A percentile compares a stretch with the other conserved stretches of the same genome.
phyloP scores from a whole-genome alignment of 2,329 filamentous ascomycete species.

The Botrytis aclada region DNA sequence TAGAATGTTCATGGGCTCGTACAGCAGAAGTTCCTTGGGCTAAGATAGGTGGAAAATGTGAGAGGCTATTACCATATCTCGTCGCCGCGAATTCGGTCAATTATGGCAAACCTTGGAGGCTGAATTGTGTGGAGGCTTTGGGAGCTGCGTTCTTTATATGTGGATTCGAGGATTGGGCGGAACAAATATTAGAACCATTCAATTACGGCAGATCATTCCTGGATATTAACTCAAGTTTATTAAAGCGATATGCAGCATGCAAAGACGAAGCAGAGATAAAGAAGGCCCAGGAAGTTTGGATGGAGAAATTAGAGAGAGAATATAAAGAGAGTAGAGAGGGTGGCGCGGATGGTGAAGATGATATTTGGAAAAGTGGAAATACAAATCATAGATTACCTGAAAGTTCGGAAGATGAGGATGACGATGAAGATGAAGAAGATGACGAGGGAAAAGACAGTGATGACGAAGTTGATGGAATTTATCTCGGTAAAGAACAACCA shows the following conservation, averaged over 20 bases:
- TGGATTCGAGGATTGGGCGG: slow-evolving; percentile 86
- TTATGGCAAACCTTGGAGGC: slow-evolving; percentile 89
- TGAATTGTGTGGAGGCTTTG: slow-evolving; percentile 95
- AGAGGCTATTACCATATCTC: slow-evolving; percentile 86
- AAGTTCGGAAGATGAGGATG: slow-evolving; percentile 52
- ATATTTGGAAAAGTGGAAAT: slow-evolving; percentile 90
- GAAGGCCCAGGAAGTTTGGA: slow-evolving; percentile 80
- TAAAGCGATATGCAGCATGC: slow-evolving; percentile 84
- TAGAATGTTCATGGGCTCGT: slow-evolving; percentile 95
- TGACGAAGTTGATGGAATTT: slow-evolving; percentile 55
- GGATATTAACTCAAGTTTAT: slow-evolving; percentile 79
- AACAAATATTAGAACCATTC: slow-evolving; percentile 77
- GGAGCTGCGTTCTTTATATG: slow-evolving; percentile 93
- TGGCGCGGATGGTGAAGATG: slow-evolving; percentile 57
- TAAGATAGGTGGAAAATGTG: slow-evolving; percentile 89
- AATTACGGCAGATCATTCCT: slow-evolving; percentile 86
- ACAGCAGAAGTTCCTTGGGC: slow-evolving; percentile 87
- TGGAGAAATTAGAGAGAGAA: slow-evolving; percentile 84
- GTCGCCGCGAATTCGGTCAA: slow-evolving; percentile 97
- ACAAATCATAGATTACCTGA: slow-evolving; percentile 63
- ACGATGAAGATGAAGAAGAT: slow-evolving; percentile 43
- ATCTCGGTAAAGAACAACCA: slow-evolving; percentile 55
- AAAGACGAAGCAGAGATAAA: slow-evolving; percentile 79
- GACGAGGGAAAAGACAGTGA: slow-evolving; percentile 47
- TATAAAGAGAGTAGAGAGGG: slow-evolving; percentile 76